Evolutionary conservation across 139 green algal species (phyloP).

Genomic region (Closterium sp.): DNA sequence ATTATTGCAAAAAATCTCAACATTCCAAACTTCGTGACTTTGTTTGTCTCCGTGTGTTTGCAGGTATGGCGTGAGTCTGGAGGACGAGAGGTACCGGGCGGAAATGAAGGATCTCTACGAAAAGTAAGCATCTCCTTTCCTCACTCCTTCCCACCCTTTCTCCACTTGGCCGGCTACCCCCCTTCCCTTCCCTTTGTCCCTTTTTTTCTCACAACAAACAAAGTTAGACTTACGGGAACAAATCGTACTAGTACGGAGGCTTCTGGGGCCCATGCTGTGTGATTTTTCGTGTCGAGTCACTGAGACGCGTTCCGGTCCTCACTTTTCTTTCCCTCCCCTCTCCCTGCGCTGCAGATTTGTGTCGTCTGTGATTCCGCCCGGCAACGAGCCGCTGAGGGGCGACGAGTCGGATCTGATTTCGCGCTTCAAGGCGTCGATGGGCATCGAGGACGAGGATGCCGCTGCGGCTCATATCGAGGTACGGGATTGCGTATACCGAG

Average conservation of each 20-base stretch:
- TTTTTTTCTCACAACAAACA: not conserved
- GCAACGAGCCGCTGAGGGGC: conserved; percentile 74
- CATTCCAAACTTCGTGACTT: not conserved
- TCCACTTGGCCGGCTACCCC: not conserved
- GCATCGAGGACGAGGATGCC: conserved; percentile 84
- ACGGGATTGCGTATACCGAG: not conserved
- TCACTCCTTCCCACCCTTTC: not conserved
- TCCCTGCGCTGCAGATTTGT: conserved; percentile 67
- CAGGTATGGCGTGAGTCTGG: conserved; percentile 41
- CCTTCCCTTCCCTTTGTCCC: not conserved
- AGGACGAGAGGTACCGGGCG: conserved; percentile 28
- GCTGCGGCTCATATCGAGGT: conserved; percentile 89
- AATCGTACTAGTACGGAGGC: too few species aligned
- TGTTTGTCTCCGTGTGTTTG: not conserved
- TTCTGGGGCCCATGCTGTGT: not conserved
- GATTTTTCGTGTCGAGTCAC: not conserved
- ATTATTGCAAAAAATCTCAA: too few species aligned
- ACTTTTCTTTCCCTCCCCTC: not conserved
- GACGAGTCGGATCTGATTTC: conserved; percentile 64
- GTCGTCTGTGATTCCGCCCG: conserved; percentile 74
- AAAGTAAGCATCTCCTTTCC: conserved; percentile 1
- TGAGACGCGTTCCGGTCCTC: not conserved
- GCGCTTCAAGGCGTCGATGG: conserved; percentile 83
- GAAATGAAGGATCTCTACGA: conserved; percentile 48
- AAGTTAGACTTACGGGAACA: not conserved